Conservation (phyloP, 208 protist genomes). For the Acanthamoeba royreba region DNA sequence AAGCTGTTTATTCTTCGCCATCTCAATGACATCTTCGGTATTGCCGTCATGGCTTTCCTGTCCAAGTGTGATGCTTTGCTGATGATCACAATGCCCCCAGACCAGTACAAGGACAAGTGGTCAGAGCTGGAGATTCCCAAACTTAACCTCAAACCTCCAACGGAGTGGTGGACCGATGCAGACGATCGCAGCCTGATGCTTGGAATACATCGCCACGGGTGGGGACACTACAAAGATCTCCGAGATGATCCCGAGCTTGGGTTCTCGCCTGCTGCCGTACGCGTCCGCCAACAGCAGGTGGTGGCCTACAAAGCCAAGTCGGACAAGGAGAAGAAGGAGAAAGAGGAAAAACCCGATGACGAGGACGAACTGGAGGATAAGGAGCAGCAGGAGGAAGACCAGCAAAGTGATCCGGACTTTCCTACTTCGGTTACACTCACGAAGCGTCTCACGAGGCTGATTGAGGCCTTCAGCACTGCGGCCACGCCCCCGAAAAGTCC, state of each 20-base stretch:
- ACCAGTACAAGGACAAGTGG: background rate
- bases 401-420: background rate
- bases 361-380: background rate
- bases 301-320: background rate
- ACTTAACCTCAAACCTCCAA: background rate
- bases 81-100: background rate
- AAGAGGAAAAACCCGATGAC: background rate
- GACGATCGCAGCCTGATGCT: conserved; percentile 23
- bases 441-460: background rate
- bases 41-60: background rate
- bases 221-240: conserved; percentile 45
- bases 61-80: background rate
- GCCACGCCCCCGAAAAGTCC: background rate
- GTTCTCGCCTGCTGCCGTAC: background rate
- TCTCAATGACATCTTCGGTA: background rate
- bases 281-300: background rate
- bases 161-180: background rate
- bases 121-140: background rate
- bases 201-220: conserved; percentile 57
- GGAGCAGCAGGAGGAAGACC: background rate
- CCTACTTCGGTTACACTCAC: background rate
- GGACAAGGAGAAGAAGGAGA: background rate
- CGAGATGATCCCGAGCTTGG: conserved; percentile 19
- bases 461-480: background rate
- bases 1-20: background rate